Percentiles rank a stretch among this genome's conserved stretches.
phyloP scores from a whole-genome alignment of 2,329 filamentous ascomycete genomes.

The Colletotrichum spinosum region DNA sequence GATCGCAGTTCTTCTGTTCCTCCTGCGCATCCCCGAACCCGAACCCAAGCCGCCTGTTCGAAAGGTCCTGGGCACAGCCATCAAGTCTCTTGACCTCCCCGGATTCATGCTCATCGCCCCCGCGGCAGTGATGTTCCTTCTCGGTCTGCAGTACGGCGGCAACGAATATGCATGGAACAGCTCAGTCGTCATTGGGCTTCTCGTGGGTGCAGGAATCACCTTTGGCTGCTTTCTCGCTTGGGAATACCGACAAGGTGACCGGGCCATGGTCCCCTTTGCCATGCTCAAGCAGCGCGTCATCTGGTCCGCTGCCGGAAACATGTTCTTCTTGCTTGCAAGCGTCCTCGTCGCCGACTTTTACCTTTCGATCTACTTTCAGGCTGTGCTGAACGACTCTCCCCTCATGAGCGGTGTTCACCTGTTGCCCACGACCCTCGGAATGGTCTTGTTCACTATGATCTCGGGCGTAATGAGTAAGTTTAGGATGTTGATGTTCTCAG shows the following conservation, averaged over 20 bases:
- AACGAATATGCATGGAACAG: slow-evolving; percentile 54
- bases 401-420: slow-evolving; percentile 44
- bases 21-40: slow-evolving; percentile 41
- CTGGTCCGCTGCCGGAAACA: slow-evolving; percentile 53
- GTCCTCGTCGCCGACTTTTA: slow-evolving; percentile 60
- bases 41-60: slow-evolving; percentile 16
- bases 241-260: slow-evolving; percentile 56
- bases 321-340: slow-evolving; percentile 55
- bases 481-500: not conserved
- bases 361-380: slow-evolving; percentile 64
- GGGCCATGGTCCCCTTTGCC: slow-evolving; percentile 61
- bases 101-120: slow-evolving; percentile 57
- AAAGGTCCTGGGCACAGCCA: slow-evolving; percentile 14
- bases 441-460: slow-evolving; percentile 39
- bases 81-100: slow-evolving; percentile 50
- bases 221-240: slow-evolving; percentile 52
- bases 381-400: slow-evolving; percentile 46
- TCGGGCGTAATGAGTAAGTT: slow-evolving; percentile 43
- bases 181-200: slow-evolving; percentile 51
- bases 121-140: slow-evolving; percentile 53
- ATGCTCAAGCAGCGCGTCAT: slow-evolving; percentile 57
- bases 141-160: slow-evolving; percentile 58
- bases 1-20: slow-evolving; percentile 23
- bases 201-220: slow-evolving; percentile 49
- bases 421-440: slow-evolving; percentile 42